Conservation (phyloP, 2,329 filamentous ascomycete genomes). For the Neofusicoccum parvum region DNA sequence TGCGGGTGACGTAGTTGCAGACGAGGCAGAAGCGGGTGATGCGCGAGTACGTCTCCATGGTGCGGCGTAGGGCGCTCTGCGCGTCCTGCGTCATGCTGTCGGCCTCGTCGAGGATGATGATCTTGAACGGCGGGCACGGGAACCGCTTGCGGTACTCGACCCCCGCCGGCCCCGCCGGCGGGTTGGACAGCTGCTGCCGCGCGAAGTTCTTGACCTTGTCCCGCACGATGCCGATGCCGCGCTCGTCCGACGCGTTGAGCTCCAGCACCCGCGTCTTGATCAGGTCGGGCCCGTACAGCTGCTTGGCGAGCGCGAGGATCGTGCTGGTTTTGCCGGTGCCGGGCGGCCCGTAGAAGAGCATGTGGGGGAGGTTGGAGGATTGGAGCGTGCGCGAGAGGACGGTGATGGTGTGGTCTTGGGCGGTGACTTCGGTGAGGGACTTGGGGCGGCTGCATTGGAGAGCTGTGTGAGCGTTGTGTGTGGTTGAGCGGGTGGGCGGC, state of each 20-base stretch:
- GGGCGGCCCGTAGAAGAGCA: conserved; percentile 98
- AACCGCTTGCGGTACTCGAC: conserved; percentile 66
- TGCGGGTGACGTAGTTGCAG: conserved; percentile 97
- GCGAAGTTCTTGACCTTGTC: conserved; percentile 99
- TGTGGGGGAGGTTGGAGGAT: conserved; percentile 96
- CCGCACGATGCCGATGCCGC: conserved; percentile 93
- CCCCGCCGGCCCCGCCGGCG: conserved; percentile 66
- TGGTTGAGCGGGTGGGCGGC: neutral
- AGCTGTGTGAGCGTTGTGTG: neutral
- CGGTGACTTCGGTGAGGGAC: conserved; percentile 89
- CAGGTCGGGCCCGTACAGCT: conserved; percentile 94
- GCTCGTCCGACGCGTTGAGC: conserved; percentile 98
- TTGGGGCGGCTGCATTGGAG: conserved; percentile 75
- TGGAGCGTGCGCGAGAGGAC: conserved; percentile 91
- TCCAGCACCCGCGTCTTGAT: conserved; percentile 95
- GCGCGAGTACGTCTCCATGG: conserved; percentile 97
- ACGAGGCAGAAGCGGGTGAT: conserved; percentile 97
- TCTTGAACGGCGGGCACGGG: conserved; percentile 97
- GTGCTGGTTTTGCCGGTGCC: conserved; percentile 98
- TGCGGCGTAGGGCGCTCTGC: conserved; percentile 85
- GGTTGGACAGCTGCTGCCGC: conserved; percentile 86
- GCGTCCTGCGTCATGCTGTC: conserved; percentile 99
- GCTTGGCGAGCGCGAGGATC: conserved; percentile 93
- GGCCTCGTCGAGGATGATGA: conserved; percentile 96
- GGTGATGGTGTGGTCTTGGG: conserved; percentile 95